Percentiles rank a stretch among this genome's conserved stretches.
These are phyloP conservation scores for Beauveria brongniartii DNA, from an alignment of 2,329 filamentous ascomycete species.

Conservation along the genomic window DNA sequence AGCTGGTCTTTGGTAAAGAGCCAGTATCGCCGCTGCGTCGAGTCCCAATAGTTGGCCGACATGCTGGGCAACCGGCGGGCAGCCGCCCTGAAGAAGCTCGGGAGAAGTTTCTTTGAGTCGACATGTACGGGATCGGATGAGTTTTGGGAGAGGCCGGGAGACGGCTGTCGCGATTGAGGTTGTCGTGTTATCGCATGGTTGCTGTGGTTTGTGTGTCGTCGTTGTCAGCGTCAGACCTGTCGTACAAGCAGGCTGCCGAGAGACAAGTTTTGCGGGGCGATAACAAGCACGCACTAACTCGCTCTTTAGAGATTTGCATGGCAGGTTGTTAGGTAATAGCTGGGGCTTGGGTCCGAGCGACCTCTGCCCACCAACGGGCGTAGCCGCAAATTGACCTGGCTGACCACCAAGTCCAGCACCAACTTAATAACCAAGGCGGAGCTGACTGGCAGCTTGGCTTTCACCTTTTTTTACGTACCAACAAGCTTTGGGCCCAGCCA, in stretches of 20 bases:
- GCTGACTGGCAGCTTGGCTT: not conserved
- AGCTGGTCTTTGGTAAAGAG: conserved; percentile 80
- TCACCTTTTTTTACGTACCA: conserved; percentile 6
- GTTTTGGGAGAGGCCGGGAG: not conserved
- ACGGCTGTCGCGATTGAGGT: not conserved
- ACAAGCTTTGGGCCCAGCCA: not conserved
- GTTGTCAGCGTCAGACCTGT: not conserved
- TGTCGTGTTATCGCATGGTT: not conserved
- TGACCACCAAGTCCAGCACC: not conserved
- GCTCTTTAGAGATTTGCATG: not conserved
- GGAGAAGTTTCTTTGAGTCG: not conserved
- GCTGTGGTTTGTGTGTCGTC: not conserved
- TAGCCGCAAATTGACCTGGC: conserved; percentile 5
- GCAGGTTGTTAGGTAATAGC: not conserved
- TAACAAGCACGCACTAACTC: not conserved
- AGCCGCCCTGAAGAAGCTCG: not conserved
- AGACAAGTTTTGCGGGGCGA: not conserved
- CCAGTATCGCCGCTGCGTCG: conserved; percentile 85
- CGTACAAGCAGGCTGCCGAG: not conserved
- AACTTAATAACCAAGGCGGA: too few relatives aligned
- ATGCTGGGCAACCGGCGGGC: conserved; percentile 37
- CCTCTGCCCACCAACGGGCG: not conserved
- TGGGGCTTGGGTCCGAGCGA: not conserved
- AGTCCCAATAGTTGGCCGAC: conserved; percentile 96
- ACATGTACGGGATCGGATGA: not conserved